phyloP scores from a whole-genome alignment of 805 yeast genomes.

The Candida sithepensis region DNA sequence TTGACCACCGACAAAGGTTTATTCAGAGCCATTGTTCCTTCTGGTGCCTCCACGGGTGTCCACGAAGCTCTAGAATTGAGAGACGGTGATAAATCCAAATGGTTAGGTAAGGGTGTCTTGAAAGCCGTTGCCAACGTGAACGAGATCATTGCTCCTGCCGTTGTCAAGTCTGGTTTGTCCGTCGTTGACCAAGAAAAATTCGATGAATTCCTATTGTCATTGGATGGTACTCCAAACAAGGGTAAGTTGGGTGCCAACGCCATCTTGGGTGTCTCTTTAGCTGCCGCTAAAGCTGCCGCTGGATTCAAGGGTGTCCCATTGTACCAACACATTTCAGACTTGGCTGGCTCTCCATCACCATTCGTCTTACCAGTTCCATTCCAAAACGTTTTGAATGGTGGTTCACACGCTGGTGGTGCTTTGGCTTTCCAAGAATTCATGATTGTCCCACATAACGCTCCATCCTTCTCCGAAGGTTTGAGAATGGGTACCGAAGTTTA shows the following conservation, averaged over 20 bases:
- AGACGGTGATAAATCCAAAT: slow-evolving; percentile 95
- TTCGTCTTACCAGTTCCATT: slow-evolving; percentile 97
- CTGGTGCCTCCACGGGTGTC: slow-evolving; percentile 99
- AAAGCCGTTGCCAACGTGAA: slow-evolving; percentile 97
- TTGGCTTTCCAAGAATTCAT: slow-evolving; percentile 99
- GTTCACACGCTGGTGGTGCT: slow-evolving; percentile 99
- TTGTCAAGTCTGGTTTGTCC: slow-evolving; percentile 74
- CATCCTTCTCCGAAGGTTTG: slow-evolving; percentile 89
- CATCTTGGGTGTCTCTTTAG: slow-evolving; percentile 95
- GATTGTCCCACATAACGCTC: slow-evolving; percentile 95
- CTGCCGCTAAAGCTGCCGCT: slow-evolving; percentile 97
- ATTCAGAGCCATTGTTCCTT: slow-evolving; percentile 97
- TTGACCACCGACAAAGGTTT: slow-evolving; percentile 86
- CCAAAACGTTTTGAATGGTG: slow-evolving; percentile 99
- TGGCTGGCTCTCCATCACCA: slow-evolving; percentile 74
- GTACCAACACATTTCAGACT: slow-evolving; percentile 83
- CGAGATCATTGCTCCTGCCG: slow-evolving; percentile 91
- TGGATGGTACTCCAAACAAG: slow-evolving; percentile 98
- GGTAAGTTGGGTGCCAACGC: slow-evolving; percentile 98
- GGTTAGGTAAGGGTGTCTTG: slow-evolving; percentile 98
- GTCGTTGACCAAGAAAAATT: slow-evolving; percentile 82
- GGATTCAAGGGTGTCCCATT: slow-evolving; percentile 92
- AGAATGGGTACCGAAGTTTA: slow-evolving; percentile 97
- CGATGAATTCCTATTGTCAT: slow-evolving; percentile 78
- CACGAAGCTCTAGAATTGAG: slow-evolving; percentile 98